Percentiles rank a stretch among this genome's conserved stretches.
Evolutionary conservation across 2,329 filamentous ascomycete species (phyloP).

Genomic region (Cercospora sesami): DNA sequence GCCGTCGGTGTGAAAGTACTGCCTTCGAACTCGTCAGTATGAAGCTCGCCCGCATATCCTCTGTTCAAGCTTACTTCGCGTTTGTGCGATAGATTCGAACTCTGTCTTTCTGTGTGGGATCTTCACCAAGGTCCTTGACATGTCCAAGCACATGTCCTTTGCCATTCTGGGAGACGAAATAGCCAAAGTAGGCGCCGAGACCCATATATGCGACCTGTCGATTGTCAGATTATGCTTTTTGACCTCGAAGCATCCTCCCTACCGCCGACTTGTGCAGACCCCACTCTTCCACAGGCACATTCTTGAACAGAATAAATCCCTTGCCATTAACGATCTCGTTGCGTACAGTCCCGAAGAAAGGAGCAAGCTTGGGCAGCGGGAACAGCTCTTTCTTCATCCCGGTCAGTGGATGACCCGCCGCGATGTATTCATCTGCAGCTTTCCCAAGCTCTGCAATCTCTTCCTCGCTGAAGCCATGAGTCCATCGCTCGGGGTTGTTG

Average conservation of each 20-base stretch:
- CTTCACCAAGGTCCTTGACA: slow-evolving; percentile 84
- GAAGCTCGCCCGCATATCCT: background rate
- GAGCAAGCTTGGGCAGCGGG: slow-evolving; percentile 58
- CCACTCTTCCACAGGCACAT: slow-evolving; percentile 75
- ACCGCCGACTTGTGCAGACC: slow-evolving; percentile 75
- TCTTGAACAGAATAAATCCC: slow-evolving; percentile 86
- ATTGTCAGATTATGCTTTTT: background rate
- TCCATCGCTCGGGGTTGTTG: slow-evolving; percentile 67
- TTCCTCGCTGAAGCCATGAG: slow-evolving; percentile 64
- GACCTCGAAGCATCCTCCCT: background rate
- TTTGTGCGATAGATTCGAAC: slow-evolving; percentile 84
- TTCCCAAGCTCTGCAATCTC: slow-evolving; percentile 68
- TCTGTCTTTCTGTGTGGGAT: slow-evolving; percentile 75
- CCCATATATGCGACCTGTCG: slow-evolving; percentile 71
- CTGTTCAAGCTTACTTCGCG: slow-evolving; percentile 15
- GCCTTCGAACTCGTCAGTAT: slow-evolving; percentile 57
- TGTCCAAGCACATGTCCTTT: slow-evolving; percentile 83
- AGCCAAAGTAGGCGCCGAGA: slow-evolving; percentile 74
- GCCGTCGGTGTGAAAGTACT: slow-evolving; percentile 86
- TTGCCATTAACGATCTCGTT: slow-evolving; percentile 74
- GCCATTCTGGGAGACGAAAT: slow-evolving; percentile 84
- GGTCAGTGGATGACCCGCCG: slow-evolving; percentile 64
- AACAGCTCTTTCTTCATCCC: slow-evolving; percentile 68
- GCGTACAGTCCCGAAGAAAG: slow-evolving; percentile 58
- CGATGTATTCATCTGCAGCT: slow-evolving; percentile 70